Base-by-base conservation (phyloP, 139 green algal species). In the Tetradesmus obliquus region DNA sequence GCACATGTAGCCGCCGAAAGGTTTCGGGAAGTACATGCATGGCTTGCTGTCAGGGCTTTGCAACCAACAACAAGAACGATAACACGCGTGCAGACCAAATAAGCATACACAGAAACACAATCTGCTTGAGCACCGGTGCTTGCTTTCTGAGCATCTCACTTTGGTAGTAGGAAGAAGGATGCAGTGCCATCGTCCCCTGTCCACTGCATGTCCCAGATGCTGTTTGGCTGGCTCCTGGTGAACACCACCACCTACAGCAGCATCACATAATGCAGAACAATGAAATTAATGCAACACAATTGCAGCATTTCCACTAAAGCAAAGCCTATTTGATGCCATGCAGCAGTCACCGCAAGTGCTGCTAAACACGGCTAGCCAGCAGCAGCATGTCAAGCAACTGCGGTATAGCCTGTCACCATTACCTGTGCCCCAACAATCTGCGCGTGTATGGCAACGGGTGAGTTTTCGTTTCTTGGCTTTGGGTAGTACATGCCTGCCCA, bases 121-220 rank as follows among this genome's bases (percentile, higher is more conserved):
- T 9, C 17, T 79, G 71, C 71, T 22, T 79, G 17, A 45, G 32
- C 32, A 45, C 32, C 32, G 32, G 32, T 45, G 32, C 32, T 45
- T 45, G 32, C 32, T 45, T 45, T 45, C 32, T 45, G 60, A 10
- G 20, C 72, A 7, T 32, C 86, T n/a, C 45, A 90, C 86, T 62
- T 62, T 72, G 86, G 86, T 24, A 83, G 10, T 20, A 90, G 19
- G 24, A 90, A 90, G 86, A 90, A 90, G 0, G 86, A 24, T 55
- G 86, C 71, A 55, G 86, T 84, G 71, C 86, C 86, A 5, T 90
- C 86, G 24, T 84, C 71, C 5, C 86, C 86, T 12, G 86, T 84
- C 86, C 86, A 90, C 71, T 90, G 86, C 69, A 71, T 90, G 71
- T 90, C 86, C 86, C 86, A 90, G 1, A 84, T 54, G 51, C 80